Percentiles rank a stretch among this genome's conserved stretches.
These are phyloP conservation scores for Typha latifolia DNA, from an alignment of 176 grass and related monocot genomes.

Conservation along the genomic window DNA sequence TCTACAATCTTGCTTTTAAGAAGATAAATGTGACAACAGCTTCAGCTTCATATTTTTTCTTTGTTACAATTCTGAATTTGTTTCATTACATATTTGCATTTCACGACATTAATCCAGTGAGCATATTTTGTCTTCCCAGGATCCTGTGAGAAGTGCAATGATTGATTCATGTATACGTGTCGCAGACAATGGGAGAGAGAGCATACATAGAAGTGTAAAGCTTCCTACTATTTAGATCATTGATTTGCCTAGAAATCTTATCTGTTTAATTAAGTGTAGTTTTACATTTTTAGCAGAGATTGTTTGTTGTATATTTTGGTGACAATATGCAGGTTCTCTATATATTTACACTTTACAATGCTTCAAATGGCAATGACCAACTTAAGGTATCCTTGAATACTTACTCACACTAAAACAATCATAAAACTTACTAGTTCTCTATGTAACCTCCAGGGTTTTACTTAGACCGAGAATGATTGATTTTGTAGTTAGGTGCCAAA, in stretches of 20 bases:
- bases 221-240: not conserved
- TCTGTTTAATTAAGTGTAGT: not conserved
- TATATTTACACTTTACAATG: slow-evolving; percentile 86
- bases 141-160: slow-evolving; percentile 76
- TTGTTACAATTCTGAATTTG: no score
- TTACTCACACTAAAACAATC: not conserved
- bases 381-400: slow-evolving; percentile 50
- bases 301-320: not conserved
- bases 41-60: no score
- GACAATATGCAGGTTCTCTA: slow-evolving; percentile 59
- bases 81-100: no score
- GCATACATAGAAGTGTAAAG: slow-evolving; percentile 77
- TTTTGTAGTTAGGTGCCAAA: slow-evolving; percentile 83
- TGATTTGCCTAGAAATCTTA: not conserved
- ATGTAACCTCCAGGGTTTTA: not conserved
- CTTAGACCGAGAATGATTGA: not conserved
- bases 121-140: slow-evolving; percentile 25
- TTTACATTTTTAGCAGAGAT: not conserved
- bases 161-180: slow-evolving; percentile 76
- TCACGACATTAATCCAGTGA: no score
- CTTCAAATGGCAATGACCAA: slow-evolving; percentile 72
- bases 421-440: slow-evolving; percentile 5
- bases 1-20: no score
- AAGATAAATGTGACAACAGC: no score
- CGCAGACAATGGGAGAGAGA: slow-evolving; percentile 83